Evolutionary conservation across 179 eudicot genomes (phyloP).

Genomic region (Monotropa hypopitys): DNA sequence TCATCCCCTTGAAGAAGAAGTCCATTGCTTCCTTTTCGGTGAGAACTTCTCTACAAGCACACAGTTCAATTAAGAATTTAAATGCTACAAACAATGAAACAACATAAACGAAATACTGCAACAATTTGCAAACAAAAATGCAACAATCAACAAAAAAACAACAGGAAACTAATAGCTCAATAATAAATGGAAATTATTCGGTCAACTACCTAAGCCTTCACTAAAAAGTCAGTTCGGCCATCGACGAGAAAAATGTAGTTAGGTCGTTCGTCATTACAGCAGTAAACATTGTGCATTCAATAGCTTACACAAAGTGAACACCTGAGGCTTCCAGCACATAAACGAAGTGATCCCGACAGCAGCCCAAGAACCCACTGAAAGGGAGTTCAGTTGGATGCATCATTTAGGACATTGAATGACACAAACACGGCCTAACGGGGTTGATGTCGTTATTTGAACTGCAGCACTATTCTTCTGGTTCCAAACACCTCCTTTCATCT

Average conservation of each 20-base stretch:
- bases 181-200: not conserved
- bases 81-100: not conserved
- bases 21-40: slow-evolving; percentile 31
- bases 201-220: not conserved
- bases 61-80: not conserved
- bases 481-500: not conserved
- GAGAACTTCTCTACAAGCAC: slow-evolving; percentile 11
- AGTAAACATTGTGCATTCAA: not conserved
- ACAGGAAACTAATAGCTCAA: not conserved
- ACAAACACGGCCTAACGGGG: not conserved
- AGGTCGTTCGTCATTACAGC: not conserved
- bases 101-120: not conserved
- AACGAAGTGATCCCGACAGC: not conserved
- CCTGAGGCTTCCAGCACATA: not conserved
- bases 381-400: not conserved
- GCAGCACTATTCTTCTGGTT: not conserved
- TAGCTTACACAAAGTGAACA: no score
- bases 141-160: not conserved
- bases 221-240: not conserved
- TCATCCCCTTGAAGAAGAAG: slow-evolving; percentile 33
- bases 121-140: not conserved
- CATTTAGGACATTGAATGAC: not conserved
- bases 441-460: not conserved
- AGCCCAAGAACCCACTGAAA: not conserved
- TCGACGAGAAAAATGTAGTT: not conserved